These are phyloP conservation scores for Yamadazyma trypodendri DNA, from an alignment of 1,139 yeast genomes.

Conservation along the genomic window DNA sequence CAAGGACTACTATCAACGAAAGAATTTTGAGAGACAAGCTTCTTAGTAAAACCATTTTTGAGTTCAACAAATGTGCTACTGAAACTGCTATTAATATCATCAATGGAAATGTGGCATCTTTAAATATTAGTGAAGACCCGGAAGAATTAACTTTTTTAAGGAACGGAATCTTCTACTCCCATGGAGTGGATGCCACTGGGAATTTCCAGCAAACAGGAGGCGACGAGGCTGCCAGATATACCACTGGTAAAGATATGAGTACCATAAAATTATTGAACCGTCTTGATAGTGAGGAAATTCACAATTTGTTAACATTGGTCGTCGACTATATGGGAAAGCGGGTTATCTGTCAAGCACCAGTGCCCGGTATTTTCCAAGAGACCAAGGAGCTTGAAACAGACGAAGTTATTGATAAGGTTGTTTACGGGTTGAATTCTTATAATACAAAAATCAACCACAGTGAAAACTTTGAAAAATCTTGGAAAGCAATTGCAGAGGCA, in stretches of 20 bases:
- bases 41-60: constrained; percentile 69
- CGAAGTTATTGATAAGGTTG: constrained; percentile 48
- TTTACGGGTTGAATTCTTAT: constrained; percentile 75
- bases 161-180: constrained; percentile 85
- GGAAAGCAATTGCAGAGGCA: constrained; percentile 64
- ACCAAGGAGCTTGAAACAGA: constrained; percentile 26
- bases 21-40: constrained; percentile 76
- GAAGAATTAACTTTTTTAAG: constrained; percentile 68
- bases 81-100: constrained; percentile 78
- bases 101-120: constrained; percentile 71
- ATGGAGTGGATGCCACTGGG: constrained; percentile 72
- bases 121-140: constrained; percentile 70
- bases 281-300: constrained; percentile 62
- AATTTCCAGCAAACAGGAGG: constrained; percentile 70
- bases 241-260: constrained; percentile 75
- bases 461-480: constrained; percentile 51
- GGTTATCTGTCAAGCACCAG: constrained; percentile 90
- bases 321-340: constrained; percentile 90
- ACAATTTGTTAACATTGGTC: constrained; percentile 73
- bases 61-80: constrained; percentile 74
- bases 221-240: constrained; percentile 80
- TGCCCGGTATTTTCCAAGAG: constrained; percentile 86
- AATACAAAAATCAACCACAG: constrained; percentile 47
- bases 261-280: constrained; percentile 70
- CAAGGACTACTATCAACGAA: constrained; percentile 56